These are phyloP conservation scores for Xanthoconium stramineum DNA, from an alignment of 768 basidiomycete genomes.

Conservation along the genomic window DNA sequence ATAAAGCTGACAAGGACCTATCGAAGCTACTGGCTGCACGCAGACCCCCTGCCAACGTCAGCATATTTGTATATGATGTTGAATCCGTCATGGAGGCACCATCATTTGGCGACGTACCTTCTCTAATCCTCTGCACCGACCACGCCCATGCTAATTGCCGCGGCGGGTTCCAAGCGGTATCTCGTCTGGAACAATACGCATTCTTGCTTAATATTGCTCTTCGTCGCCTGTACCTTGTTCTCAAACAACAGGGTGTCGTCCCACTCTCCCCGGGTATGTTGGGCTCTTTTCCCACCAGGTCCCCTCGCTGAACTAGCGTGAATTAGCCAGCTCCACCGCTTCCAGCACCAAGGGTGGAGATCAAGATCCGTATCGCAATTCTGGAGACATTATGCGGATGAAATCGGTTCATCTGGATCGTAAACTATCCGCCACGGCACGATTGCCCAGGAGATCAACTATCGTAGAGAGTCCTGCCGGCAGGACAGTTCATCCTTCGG, in stretches of 20 bases:
- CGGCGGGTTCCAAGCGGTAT: conserved; percentile 84
- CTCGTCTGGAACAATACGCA: conserved; percentile 94
- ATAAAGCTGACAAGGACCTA: conserved; percentile 41
- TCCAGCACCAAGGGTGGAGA: conserved; percentile 38
- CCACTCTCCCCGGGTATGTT: conserved; percentile 71
- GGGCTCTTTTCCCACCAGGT: conserved; percentile 2
- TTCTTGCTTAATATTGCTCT: conserved; percentile 96
- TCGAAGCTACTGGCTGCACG: conserved; percentile 62
- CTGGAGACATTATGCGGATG: conserved; percentile 89
- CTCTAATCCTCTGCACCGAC: conserved; percentile 70
- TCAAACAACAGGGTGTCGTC: conserved; percentile 88
- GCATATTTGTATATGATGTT: conserved; percentile 73
- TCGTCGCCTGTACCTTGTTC: conserved; percentile 79
- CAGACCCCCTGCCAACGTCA: conserved; percentile 78
- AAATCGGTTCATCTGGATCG: conserved; percentile 93
- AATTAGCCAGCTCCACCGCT: conserved; percentile 28
- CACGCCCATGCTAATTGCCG: conserved; percentile 69
- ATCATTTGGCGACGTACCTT: conserved; percentile 72
- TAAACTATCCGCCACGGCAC: conserved; percentile 91
- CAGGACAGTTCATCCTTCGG: conserved; percentile 73
- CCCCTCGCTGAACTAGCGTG: conserved; percentile 7
- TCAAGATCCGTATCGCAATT: conserved; percentile 81
- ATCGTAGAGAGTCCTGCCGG: conserved; percentile 95
- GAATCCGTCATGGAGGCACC: conserved; percentile 64
- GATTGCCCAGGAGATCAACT: conserved; percentile 89